Percentiles rank a stretch among this genome's conserved stretches.
phyloP scores from a whole-genome alignment of 2,329 filamentous ascomycete species.

The Dactylonectria estremocensis region DNA sequence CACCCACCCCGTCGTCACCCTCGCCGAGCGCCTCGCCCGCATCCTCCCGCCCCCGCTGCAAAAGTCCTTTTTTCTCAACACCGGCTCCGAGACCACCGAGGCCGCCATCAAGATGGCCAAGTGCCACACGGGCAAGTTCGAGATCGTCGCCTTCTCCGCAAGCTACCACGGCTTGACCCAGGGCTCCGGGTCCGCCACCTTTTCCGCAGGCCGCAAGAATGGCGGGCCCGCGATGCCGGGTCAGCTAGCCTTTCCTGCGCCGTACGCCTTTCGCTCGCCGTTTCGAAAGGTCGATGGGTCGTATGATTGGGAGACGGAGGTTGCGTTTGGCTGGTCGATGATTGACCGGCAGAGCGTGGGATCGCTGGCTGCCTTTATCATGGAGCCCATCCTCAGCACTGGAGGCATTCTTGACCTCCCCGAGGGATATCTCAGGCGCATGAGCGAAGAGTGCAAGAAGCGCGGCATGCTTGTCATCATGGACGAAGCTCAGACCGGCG shows the following conservation, averaged over 20 bases:
- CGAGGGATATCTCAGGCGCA: conserved; percentile 32
- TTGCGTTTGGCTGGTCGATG: conserved; percentile 74
- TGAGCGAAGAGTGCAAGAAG: conserved; percentile 62
- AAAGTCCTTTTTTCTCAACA: conserved; percentile 71
- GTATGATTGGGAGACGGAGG: conserved; percentile 77
- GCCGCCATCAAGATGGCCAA: conserved; percentile 77
- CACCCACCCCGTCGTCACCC: conserved; percentile 66
- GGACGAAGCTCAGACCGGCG: conserved; percentile 73
- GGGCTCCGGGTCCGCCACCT: conserved; percentile 67
- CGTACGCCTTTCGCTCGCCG: conserved; percentile 73
- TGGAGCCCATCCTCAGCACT: conserved; percentile 71
- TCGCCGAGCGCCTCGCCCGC: conserved; percentile 64
- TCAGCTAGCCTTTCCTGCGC: conserved; percentile 70
- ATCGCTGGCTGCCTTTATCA: conserved; percentile 73
- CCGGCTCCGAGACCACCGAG: conserved; percentile 69
- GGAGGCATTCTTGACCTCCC: conserved; percentile 58
- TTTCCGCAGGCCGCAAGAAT: conserved; percentile 66
- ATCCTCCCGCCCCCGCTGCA: conserved; percentile 64
- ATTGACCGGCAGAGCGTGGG: conserved; percentile 72
- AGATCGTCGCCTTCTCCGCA: conserved; percentile 72
- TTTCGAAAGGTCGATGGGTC: conserved; percentile 72
- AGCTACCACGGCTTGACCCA: conserved; percentile 75
- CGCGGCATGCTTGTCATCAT: conserved; percentile 72
- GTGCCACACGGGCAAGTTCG: conserved; percentile 73
- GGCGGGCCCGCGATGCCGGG: conserved; percentile 67